phyloP scores from a whole-genome alignment of 768 basidiomycete genomes.

The Boletus sp. region DNA sequence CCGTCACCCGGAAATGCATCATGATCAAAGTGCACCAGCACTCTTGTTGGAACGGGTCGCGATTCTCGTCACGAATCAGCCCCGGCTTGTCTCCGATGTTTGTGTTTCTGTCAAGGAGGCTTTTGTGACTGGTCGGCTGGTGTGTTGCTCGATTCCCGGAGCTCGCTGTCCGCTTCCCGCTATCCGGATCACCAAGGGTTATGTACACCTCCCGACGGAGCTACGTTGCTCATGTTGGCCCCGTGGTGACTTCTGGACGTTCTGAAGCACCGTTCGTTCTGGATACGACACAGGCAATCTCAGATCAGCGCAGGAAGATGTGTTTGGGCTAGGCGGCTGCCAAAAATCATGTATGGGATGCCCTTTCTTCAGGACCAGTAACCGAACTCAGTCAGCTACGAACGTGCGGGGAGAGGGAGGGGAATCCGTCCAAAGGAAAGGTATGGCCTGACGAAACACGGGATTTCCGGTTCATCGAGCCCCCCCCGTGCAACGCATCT shows the following conservation, averaged over 20 bases:
- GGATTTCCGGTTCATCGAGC: constrained; percentile 6
- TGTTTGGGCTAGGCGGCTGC: background rate
- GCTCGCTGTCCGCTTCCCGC: background rate
- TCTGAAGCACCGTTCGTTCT: constrained; percentile 3
- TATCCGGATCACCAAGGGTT: constrained; percentile 20
- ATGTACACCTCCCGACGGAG: constrained; percentile 12
- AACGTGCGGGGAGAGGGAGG: background rate
- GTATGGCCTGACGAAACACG: background rate
- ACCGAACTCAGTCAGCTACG: background rate
- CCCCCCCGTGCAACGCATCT: constrained; percentile 6
- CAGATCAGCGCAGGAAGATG: constrained; percentile 13
- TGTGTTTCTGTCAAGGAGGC: constrained; percentile 2
- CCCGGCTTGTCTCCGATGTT: constrained; percentile 13
- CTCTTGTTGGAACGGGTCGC: background rate
- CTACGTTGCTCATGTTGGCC: constrained; percentile 2
- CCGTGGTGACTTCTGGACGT: constrained; percentile 12
- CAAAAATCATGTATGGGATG: background rate
- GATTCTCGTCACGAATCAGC: constrained; percentile 10
- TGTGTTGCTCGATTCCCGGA: background rate
- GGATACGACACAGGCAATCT: constrained; percentile 13
- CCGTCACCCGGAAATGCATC: constrained; percentile 5
- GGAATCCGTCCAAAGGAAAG: constrained; percentile 4
- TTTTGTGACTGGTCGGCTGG: background rate
- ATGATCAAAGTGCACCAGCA: background rate
- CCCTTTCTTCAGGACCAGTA: background rate